Evolutionary conservation across 2,329 filamentous ascomycete species (phyloP).

Genomic region (Aureobasidium vineae): DNA sequence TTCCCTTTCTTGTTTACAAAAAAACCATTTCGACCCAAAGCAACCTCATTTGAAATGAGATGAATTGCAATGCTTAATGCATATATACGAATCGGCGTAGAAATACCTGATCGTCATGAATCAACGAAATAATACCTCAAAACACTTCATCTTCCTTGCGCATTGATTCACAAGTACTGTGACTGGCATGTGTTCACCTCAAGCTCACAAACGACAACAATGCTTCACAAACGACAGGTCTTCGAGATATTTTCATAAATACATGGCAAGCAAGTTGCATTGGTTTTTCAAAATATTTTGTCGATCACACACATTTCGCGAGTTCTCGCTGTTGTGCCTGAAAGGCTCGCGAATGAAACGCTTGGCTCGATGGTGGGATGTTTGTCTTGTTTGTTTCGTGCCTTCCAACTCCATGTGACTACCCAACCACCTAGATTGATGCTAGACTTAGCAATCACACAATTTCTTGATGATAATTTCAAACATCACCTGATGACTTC

Average conservation of each 20-base stretch:
- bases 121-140: conserved; percentile 22
- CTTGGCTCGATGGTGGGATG: conserved; percentile 15
- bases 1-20: conserved; percentile 24
- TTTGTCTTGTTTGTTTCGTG: conserved; percentile 24
- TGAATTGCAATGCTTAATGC: conserved; percentile 13
- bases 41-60: conserved; percentile 22
- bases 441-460: neutral
- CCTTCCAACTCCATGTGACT: conserved; percentile 19
- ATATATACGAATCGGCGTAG: conserved; percentile 25
- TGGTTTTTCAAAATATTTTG: neutral
- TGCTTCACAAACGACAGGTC: too few relatives aligned
- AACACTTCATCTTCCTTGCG: neutral
- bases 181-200: neutral
- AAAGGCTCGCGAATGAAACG: neutral
- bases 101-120: conserved; percentile 27
- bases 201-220: neutral
- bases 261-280: neutral
- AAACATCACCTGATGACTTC: neutral
- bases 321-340: conserved; percentile 11
- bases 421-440: neutral
- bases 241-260: neutral
- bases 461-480: neutral
- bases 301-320: conserved; percentile 4
- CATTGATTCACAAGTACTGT: neutral
- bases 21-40: conserved; percentile 19